These are phyloP conservation scores for Verticillium zaregamsianum DNA, from an alignment of 2,329 filamentous ascomycete genomes.

Conservation along the genomic window DNA sequence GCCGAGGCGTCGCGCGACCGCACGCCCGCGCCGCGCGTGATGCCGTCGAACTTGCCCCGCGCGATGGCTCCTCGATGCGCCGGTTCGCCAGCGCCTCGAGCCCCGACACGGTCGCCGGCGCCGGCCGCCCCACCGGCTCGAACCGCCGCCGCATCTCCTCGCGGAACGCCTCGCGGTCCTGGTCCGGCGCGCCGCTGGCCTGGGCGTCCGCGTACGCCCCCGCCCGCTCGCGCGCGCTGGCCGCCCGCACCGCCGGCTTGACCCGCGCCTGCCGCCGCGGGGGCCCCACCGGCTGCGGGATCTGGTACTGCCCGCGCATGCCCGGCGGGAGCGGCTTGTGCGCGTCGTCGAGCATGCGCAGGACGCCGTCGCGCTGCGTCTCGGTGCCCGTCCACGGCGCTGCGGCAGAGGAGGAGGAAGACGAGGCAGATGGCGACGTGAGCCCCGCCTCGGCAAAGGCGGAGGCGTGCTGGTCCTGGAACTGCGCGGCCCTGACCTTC, in stretches of 20 bases:
- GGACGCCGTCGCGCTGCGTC: conserved; percentile 65
- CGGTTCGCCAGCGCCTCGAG: conserved; percentile 84
- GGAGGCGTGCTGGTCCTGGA: conserved; percentile 44
- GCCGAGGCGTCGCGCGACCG: conserved; percentile 79
- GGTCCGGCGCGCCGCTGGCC: conserved; percentile 39
- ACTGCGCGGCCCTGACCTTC: conserved; percentile 52
- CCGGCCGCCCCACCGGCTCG: conserved; percentile 61
- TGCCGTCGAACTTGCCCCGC: conserved; percentile 80
- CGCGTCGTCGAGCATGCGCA: conserved; percentile 82
- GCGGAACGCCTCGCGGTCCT: conserved; percentile 68
- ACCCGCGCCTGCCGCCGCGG: conserved; percentile 33
- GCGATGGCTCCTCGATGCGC: conserved; percentile 92
- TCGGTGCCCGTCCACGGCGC: conserved; percentile 82
- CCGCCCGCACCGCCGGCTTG: conserved; percentile 42
- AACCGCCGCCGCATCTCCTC: conserved; percentile 80
- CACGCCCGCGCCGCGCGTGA: conserved; percentile 68
- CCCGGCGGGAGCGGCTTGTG: conserved; percentile 61
- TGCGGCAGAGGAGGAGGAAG: conserved; percentile 53
- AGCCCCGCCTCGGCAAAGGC: conserved; percentile 46
- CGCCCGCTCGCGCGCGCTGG: conserved; percentile 54
- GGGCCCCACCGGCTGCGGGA: conserved; percentile 47
- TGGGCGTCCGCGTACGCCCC: conserved; percentile 45
- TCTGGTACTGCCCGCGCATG: conserved; percentile 40
- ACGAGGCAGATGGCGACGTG: conserved; percentile 31
- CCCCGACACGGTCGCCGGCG: conserved; percentile 75